Percentiles rank a stretch among this genome's conserved stretches.
Evolutionary conservation across 805 yeast genomes (phyloP).

Genomic region (Starmerella potacharoeniae): DNA sequence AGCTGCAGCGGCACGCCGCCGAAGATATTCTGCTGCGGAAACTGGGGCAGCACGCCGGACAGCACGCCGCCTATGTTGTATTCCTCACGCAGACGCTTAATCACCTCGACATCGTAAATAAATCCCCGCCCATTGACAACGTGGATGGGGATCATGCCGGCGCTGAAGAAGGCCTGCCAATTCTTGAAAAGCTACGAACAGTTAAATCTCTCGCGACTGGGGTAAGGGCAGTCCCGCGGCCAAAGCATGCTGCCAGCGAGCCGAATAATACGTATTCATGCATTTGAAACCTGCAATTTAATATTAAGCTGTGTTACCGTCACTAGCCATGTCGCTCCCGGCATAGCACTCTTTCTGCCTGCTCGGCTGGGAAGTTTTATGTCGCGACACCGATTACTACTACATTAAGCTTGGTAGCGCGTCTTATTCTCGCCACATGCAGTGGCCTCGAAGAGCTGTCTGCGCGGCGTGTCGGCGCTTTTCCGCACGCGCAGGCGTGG

Average conservation of each 20-base stretch:
- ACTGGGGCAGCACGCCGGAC: slow-evolving; percentile 70
- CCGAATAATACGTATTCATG: no score
- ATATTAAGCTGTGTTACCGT: no score
- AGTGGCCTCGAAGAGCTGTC: neutral
- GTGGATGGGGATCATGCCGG: slow-evolving; percentile 27
- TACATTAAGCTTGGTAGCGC: neutral
- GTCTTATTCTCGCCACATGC: neutral
- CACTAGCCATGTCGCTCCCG: no score
- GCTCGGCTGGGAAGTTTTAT: no score
- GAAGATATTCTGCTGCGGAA: slow-evolving; percentile 91
- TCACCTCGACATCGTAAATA: slow-evolving; percentile 46
- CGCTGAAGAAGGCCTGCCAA: no score
- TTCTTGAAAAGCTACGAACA: no score
- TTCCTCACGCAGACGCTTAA: slow-evolving; percentile 42
- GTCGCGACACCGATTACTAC: neutral
- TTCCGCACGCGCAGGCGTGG: neutral
- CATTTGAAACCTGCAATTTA: no score
- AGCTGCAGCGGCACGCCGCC: slow-evolving; percentile 72
- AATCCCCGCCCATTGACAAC: slow-evolving; percentile 38
- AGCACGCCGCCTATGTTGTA: slow-evolving; percentile 66
- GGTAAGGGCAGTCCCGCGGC: neutral
- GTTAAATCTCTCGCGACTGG: neutral
- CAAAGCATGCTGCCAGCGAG: no score
- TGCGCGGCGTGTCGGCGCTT: neutral
- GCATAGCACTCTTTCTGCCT: no score